Conservation (phyloP, 2,329 filamentous ascomycete genomes). For the Diaporthe aspalathi region DNA sequence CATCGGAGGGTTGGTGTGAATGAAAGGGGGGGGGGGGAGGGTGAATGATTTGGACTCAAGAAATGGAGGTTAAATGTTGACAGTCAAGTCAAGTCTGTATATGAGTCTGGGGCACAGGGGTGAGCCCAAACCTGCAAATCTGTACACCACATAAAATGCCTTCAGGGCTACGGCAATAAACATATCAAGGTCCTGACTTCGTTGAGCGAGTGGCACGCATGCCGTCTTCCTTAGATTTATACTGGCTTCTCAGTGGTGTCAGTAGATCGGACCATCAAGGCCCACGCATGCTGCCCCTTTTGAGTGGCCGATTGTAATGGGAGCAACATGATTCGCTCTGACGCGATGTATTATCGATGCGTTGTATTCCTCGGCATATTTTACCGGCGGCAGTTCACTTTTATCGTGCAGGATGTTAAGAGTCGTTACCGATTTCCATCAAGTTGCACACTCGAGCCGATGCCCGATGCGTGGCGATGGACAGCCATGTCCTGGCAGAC, state of each 20-base stretch:
- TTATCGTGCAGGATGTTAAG: neutral
- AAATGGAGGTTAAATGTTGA: neutral
- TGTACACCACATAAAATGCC: neutral
- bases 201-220: neutral
- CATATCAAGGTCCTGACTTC: neutral
- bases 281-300: slow-evolving; percentile 13
- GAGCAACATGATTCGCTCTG: neutral
- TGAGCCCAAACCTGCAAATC: neutral
- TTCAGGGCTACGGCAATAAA: neutral
- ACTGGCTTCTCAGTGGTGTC: neutral
- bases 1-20: too few species aligned
- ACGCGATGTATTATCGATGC: neutral
- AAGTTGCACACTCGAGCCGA: neutral
- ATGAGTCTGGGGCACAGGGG: too few species aligned
- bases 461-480: neutral
- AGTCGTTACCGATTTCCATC: neutral
- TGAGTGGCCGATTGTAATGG: neutral
- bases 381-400: neutral
- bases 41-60: neutral
- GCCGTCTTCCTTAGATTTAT: neutral
- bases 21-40: too few species aligned
- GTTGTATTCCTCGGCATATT: neutral
- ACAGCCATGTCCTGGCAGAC: neutral
- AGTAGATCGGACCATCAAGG: slow-evolving; percentile 16
- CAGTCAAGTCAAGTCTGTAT: too few species aligned